Evolutionary conservation across 2,329 filamentous ascomycete genomes (phyloP), one percentile per base, ranked within the genome.

Genomic region (Colletotrichum sp.): DNA sequence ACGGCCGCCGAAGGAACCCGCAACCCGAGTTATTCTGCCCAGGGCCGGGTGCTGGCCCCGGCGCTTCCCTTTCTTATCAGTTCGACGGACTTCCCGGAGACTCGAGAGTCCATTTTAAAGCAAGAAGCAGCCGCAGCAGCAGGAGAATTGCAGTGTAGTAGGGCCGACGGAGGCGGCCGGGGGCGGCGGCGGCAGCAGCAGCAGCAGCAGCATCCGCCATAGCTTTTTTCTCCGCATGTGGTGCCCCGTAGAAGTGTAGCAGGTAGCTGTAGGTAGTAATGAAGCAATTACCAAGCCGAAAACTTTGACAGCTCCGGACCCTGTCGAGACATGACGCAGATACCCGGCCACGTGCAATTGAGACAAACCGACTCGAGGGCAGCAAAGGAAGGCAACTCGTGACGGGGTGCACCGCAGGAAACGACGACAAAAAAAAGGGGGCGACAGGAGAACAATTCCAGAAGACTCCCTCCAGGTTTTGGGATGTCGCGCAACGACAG

Each of bases 371-470:
- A 64, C 60, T 64, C 36, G 60, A 55, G 18, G 26, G 39, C 39
- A 48, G 39, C 39, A 48, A 48, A 48, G 9, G 18, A 48, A 48
- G 39, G 39, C 39, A 48, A 48, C 39, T 48, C 39, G 18, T 48
- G 39, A 26, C 28, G 55, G 26, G 48, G 39, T 36, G 63, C 34
- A 32, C 36, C 63, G 63, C 10, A 22, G 44, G 13, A 30, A 39
- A 63, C 44, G 39, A 66, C 62, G 39, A 48, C n/a, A 26, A 16
- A 26, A 18, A 36, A 55, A 39, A 24, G 32, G 57, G 39, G 39
- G 18, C 39, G 39, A n/a, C 70, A 64, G 73, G 63, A 73, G 73
- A 73, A 75, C 30, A 55, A 18, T 73, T 68, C 70, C 70, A 75
- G 73, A 75, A 73, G 59, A 24, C 28, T 24, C 28, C n/a, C n/a